phyloP scores from a whole-genome alignment of 768 basidiomycete species.

The Lactifluus hygrophoroides region DNA sequence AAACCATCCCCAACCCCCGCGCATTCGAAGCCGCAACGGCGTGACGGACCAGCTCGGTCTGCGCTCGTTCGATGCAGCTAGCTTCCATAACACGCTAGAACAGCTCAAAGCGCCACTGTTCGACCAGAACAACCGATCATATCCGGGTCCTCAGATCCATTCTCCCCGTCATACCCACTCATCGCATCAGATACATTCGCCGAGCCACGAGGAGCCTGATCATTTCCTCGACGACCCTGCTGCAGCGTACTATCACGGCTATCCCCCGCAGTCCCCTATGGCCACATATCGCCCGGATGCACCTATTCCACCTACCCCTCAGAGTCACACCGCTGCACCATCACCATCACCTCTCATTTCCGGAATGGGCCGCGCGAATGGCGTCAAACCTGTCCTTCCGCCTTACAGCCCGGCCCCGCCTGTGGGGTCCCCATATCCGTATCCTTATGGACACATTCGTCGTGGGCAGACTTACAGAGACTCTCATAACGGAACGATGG shows the following conservation, averaged over 20 bases:
- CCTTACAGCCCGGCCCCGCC: slow-evolving; percentile 47
- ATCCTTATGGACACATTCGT: slow-evolving; percentile 66
- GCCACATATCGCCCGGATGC: slow-evolving; percentile 48
- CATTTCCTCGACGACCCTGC: slow-evolving; percentile 53
- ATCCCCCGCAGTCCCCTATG: slow-evolving; percentile 41
- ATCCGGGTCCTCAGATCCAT: background rate
- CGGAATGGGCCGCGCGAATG: slow-evolving; percentile 35
- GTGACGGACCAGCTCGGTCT: slow-evolving; percentile 16
- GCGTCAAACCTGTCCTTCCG: slow-evolving; percentile 28
- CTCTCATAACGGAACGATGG: slow-evolving; percentile 28
- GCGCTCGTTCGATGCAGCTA: slow-evolving; percentile 16
- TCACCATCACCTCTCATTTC: slow-evolving; percentile 62
- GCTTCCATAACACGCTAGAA: slow-evolving; percentile 14
- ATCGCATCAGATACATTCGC: slow-evolving; percentile 25
- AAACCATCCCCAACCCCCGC: slow-evolving; percentile 1
- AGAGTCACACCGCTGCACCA: slow-evolving; percentile 64
- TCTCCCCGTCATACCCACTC: background rate
- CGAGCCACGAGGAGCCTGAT: slow-evolving; percentile 48
- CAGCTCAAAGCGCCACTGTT: slow-evolving; percentile 7
- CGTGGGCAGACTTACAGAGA: slow-evolving; percentile 33
- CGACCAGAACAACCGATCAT: slow-evolving; percentile 7
- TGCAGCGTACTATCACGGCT: slow-evolving; percentile 49
- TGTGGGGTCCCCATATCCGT: slow-evolving; percentile 71
- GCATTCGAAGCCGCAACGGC: slow-evolving; percentile 20
- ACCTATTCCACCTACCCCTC: slow-evolving; percentile 73